These are phyloP conservation scores for Diaporthe caulivora DNA, from an alignment of 2,329 filamentous ascomycete species.

Conservation along the genomic window DNA sequence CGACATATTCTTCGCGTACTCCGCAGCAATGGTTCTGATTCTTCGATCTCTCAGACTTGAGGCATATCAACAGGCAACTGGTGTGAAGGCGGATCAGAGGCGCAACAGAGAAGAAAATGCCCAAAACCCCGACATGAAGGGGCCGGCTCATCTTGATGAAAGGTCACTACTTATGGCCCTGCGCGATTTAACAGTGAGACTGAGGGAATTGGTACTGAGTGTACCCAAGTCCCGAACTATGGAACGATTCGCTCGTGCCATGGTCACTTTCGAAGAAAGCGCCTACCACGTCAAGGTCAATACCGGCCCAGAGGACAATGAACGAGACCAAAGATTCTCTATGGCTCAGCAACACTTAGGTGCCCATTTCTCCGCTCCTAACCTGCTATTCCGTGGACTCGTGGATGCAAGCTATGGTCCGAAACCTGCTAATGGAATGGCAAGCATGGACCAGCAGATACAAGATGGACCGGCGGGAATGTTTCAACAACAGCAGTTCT, in stretches of 20 bases:
- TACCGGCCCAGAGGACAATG: not conserved
- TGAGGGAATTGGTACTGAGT: constrained; percentile 20
- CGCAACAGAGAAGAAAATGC: not conserved
- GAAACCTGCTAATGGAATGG: not conserved
- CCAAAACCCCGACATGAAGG: not conserved
- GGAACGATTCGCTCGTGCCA: constrained; percentile 33
- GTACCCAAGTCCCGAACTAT: constrained; percentile 32
- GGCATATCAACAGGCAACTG: not conserved
- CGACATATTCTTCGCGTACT: constrained; percentile 41
- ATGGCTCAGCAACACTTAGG: not conserved
- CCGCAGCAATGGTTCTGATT: constrained; percentile 7
- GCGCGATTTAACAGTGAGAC: not conserved
- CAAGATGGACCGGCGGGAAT: not conserved
- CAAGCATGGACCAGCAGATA: not conserved
- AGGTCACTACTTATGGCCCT: not conserved
- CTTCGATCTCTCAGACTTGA: constrained; percentile 14
- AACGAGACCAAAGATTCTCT: not conserved
- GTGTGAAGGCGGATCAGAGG: not conserved
- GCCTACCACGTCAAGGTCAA: constrained; percentile 21
- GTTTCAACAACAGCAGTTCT: constrained; percentile 2
- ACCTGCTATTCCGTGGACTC: constrained; percentile 6
- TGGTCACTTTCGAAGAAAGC: constrained; percentile 35
- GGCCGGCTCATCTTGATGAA: not conserved
- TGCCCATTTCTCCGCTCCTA: not conserved
- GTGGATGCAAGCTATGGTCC: constrained; percentile 15